Percentiles rank a stretch among this genome's conserved stretches.
These are phyloP conservation scores for Lobosporangium transversale DNA, from an alignment of 192 early-diverging fungal genomes.

Conservation along the genomic window DNA sequence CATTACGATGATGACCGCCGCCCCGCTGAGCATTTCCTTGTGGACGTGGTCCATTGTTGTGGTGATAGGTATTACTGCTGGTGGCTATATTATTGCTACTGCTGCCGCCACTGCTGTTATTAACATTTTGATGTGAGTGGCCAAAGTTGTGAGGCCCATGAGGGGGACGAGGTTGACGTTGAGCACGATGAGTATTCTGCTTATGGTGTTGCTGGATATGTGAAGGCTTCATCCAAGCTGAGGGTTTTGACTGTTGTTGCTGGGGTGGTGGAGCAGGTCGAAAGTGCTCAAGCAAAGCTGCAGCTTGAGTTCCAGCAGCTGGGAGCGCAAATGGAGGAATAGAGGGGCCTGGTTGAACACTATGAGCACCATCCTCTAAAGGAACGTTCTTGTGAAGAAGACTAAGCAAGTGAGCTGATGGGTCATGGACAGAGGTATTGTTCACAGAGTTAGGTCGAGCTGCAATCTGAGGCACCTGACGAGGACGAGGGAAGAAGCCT, in stretches of 20 bases:
- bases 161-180: conserved; percentile 38
- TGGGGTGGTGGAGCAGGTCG: conserved; percentile 5
- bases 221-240: conserved; percentile 17
- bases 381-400: conserved; percentile 38
- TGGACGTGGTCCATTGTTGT: conserved; percentile 4
- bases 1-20: conserved; percentile 15
- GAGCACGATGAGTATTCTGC: conserved; percentile 4
- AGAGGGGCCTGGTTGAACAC: too few species aligned
- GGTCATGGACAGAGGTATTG: conserved; percentile 18
- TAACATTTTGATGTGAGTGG: not conserved
- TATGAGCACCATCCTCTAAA: conserved; percentile 10
- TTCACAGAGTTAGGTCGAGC: conserved; percentile 24
- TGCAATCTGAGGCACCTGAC: conserved; percentile 28
- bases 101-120: not conserved
- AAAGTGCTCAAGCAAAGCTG: conserved; percentile 31
- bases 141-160: conserved; percentile 2
- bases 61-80: not conserved
- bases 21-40: conserved; percentile 10
- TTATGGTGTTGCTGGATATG: conserved; percentile 30
- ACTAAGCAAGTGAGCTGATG: conserved; percentile 22
- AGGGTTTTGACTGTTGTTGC: not conserved
- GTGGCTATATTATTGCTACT: not conserved
- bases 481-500: conserved; percentile 39
- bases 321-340: conserved; percentile 18
- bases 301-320: conserved; percentile 34